Conservation (phyloP, 306 rosid genomes). For the Lathyrus sativus region DNA sequence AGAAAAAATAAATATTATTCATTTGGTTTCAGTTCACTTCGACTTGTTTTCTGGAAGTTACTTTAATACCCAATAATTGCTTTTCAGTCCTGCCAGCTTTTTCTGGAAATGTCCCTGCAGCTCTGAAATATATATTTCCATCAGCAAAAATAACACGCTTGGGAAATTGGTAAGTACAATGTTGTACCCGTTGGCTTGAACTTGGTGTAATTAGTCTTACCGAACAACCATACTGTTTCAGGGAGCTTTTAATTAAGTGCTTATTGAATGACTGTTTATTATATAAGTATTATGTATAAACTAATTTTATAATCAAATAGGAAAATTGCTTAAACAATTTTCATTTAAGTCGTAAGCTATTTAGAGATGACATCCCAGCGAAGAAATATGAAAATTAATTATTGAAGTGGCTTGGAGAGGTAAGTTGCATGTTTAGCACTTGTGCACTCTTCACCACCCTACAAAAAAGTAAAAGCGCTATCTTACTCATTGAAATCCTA, state of each 20-base stretch:
- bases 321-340: not conserved
- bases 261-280: not conserved
- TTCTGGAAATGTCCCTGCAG: conserved; percentile 93
- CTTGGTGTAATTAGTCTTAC: conserved; percentile 11
- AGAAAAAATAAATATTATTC: conserved; percentile 3
- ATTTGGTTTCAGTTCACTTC: conserved; percentile 30
- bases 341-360: not conserved
- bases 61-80: conserved; percentile 31
- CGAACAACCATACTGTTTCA: conserved; percentile 1
- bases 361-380: not conserved
- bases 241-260: not conserved
- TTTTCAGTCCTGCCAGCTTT: conserved; percentile 88
- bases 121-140: conserved; percentile 66
- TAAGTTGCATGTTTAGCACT: conserved; percentile 15
- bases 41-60: conserved; percentile 10
- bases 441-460: conserved; percentile 15
- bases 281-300: not conserved
- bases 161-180: conserved; percentile 74
- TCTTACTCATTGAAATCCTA: conserved; percentile 7
- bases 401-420: conserved; percentile 13
- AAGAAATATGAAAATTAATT: not conserved
- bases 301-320: not conserved
- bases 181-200: conserved; percentile 23
- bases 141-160: conserved; percentile 87
- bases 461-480: conserved; percentile 2